Percentiles rank a stretch among this genome's conserved stretches.
phyloP scores from a whole-genome alignment of 2,329 filamentous ascomycete genomes.

The Penicillium polonicum region DNA sequence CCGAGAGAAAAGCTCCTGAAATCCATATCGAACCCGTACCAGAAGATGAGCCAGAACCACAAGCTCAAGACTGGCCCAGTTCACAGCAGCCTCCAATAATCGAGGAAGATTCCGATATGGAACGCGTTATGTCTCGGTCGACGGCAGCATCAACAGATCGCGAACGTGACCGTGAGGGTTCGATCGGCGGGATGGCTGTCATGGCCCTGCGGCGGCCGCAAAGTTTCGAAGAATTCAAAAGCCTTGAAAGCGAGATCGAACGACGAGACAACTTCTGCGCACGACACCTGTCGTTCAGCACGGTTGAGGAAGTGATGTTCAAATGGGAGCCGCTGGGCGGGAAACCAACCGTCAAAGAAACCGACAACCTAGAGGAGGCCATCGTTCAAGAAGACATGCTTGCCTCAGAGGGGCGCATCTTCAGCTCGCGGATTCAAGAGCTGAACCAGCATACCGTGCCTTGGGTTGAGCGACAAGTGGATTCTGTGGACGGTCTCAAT shows the following conservation, averaged over 20 bases:
- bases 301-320: slow-evolving; percentile 47
- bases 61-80: slow-evolving; percentile 16
- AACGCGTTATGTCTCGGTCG: slow-evolving; percentile 31
- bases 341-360: slow-evolving; percentile 30
- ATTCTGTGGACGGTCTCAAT: slow-evolving; percentile 58
- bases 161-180: slow-evolving; percentile 23
- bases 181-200: slow-evolving; percentile 24
- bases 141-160: slow-evolving; percentile 31
- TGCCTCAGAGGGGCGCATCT: slow-evolving; percentile 37
- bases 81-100: slow-evolving; percentile 18
- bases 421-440: slow-evolving; percentile 38
- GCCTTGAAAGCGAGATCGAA: slow-evolving; percentile 17
- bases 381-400: slow-evolving; percentile 41
- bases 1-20: slow-evolving; percentile 30
- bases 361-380: slow-evolving; percentile 42
- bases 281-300: slow-evolving; percentile 49
- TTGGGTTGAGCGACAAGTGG: slow-evolving; percentile 46
- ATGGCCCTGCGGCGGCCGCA: slow-evolving; percentile 39
- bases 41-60: slow-evolving; percentile 18
- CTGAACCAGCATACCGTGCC: slow-evolving; percentile 40
- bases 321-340: slow-evolving; percentile 34
- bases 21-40: slow-evolving; percentile 34
- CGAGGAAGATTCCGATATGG: slow-evolving; percentile 32
- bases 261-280: slow-evolving; percentile 35
- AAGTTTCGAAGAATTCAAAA: slow-evolving; percentile 34